These are phyloP conservation scores for Geranomyces variabilis DNA, from an alignment of 192 early-diverging fungal genomes.

Conservation along the genomic window DNA sequence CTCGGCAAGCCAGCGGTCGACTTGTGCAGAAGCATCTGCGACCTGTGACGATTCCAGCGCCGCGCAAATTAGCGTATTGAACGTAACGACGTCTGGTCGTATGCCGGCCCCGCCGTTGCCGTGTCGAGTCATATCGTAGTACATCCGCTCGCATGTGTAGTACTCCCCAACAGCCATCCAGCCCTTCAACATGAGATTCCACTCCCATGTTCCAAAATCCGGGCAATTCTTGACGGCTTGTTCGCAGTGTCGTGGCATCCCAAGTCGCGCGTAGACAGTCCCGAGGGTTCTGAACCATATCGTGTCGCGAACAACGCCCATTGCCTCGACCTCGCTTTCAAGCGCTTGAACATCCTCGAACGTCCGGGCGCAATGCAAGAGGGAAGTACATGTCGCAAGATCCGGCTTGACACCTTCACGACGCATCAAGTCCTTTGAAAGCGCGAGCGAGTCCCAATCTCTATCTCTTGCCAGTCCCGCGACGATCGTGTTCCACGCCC, in stretches of 20 bases:
- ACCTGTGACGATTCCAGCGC: neutral
- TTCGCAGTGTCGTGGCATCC: conserved; percentile 19
- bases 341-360: conserved; percentile 3
- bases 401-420: conserved; percentile 1
- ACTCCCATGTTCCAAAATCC: neutral
- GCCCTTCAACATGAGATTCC: conserved; percentile 18
- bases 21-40: neutral
- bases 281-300: neutral
- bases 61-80: conserved; percentile 17
- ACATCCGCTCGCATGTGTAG: conserved; percentile 1
- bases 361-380: conserved; percentile 9
- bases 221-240: neutral
- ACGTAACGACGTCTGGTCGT: conserved; percentile 16
- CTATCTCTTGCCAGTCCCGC: conserved; percentile 12
- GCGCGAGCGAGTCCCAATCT: neutral
- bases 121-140: conserved; percentile 6
- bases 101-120: neutral
- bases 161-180: conserved; percentile 21
- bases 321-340: neutral
- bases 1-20: conserved; percentile 15
- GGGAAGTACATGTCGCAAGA: conserved; percentile 19
- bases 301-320: neutral
- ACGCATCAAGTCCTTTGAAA: neutral
- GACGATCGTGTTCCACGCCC: conserved; percentile 31
- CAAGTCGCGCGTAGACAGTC: conserved; percentile 17